Conservation (phyloP, 495 filamentous ascomycete genomes). For the Podospora sp. region DNA sequence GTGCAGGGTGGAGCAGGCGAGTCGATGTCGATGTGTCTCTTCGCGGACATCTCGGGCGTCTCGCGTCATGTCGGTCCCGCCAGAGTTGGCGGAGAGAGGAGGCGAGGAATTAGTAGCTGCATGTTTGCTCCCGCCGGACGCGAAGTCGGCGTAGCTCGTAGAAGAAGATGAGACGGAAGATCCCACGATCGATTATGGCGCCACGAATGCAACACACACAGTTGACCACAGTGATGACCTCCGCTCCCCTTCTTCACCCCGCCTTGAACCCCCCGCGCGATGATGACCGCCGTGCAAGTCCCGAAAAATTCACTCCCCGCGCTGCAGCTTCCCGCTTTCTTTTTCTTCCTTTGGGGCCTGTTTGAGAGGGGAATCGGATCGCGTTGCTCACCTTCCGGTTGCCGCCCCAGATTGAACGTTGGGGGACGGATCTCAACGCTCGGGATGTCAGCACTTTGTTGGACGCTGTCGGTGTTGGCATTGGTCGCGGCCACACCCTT, state of each 20-base stretch:
- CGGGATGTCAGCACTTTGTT: constrained; percentile 11
- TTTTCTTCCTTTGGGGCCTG: background rate
- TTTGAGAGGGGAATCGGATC: background rate
- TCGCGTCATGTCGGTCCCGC: background rate
- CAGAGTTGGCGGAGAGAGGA: background rate
- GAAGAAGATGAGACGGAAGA: background rate
- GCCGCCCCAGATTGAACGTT: background rate
- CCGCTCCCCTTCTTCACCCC: background rate
- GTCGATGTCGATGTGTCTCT: background rate
- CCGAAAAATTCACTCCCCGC: background rate
- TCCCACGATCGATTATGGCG: background rate
- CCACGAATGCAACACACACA: background rate
- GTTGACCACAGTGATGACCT: background rate
- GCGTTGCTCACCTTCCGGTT: background rate
- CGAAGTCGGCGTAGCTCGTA: background rate
- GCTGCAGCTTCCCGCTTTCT: background rate
- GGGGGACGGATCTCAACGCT: background rate
- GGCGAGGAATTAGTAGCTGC: background rate
- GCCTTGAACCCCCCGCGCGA: background rate
- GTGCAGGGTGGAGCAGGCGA: constrained; percentile 5
- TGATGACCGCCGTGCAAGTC: background rate
- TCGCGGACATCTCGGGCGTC: background rate
- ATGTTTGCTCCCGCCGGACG: background rate
- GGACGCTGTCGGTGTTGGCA: background rate
- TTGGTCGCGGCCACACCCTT: background rate